Conservation (phyloP, 2,329 filamentous ascomycete species). For the Penicillium sclerotiorum region DNA sequence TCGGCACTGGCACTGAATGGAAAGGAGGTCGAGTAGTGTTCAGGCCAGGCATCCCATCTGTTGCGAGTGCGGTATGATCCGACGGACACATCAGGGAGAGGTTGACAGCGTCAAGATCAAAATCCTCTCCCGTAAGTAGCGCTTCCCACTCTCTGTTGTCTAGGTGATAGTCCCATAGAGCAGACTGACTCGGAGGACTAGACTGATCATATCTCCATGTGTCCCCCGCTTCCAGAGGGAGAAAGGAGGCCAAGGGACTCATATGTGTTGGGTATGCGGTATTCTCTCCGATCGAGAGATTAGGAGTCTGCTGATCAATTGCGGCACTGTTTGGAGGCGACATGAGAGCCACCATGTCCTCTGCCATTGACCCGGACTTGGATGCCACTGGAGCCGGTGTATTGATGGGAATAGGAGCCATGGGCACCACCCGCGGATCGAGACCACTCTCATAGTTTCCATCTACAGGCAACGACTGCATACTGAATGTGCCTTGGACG, state of each 20-base stretch:
- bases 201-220: slow-evolving; percentile 12
- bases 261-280: slow-evolving; percentile 5
- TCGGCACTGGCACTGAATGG: not conserved
- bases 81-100: slow-evolving; percentile 8
- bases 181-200: slow-evolving; percentile 12
- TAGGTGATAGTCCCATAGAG: slow-evolving; percentile 2
- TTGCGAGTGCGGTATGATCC: slow-evolving; percentile 1
- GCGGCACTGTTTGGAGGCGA: slow-evolving; percentile 11
- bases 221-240: slow-evolving; percentile 6
- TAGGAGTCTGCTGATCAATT: not conserved
- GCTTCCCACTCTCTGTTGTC: slow-evolving; percentile 8
- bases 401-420: not conserved
- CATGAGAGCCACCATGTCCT: not conserved
- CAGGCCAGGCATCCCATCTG: slow-evolving; percentile 2
- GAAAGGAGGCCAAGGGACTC: slow-evolving; percentile 6
- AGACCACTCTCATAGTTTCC: not conserved
- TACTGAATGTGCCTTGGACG: not conserved
- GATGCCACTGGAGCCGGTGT: not conserved
- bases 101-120: slow-evolving; percentile 27
- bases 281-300: not conserved
- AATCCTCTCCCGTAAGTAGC: slow-evolving; percentile 20
- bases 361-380: not conserved
- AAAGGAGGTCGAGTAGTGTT: not conserved
- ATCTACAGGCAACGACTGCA: not conserved
- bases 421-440: too few relatives aligned